Conservation (phyloP, 768 basidiomycete genomes). For the Daedalea quercina region DNA sequence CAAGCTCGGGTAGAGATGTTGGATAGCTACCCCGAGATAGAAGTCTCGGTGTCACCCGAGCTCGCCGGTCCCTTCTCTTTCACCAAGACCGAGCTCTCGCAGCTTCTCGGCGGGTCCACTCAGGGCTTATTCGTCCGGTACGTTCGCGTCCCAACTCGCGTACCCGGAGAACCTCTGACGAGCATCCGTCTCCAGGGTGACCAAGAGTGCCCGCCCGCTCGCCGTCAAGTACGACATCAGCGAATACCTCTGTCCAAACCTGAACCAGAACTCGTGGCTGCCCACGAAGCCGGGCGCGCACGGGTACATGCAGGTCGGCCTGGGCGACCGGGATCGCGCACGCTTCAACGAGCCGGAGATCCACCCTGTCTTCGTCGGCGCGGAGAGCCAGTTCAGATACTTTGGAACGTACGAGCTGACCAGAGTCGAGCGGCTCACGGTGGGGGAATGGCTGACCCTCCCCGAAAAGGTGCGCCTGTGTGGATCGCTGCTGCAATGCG, state of each 20-base stretch:
- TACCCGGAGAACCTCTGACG: neutral
- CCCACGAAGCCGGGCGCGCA: slow-evolving; percentile 41
- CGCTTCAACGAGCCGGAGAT: slow-evolving; percentile 34
- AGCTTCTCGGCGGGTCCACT: slow-evolving; percentile 31
- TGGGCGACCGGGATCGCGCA: slow-evolving; percentile 35
- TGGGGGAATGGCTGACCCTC: slow-evolving; percentile 42
- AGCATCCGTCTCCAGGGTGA: slow-evolving; percentile 4
- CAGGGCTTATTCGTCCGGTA: slow-evolving; percentile 22
- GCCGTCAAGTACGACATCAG: slow-evolving; percentile 27
- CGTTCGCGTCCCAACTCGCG: neutral
- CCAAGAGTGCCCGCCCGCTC: slow-evolving; percentile 16
- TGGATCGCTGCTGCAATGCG: neutral
- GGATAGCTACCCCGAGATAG: slow-evolving; percentile 18
- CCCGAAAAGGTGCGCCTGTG: slow-evolving; percentile 28
- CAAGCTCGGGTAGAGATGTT: slow-evolving; percentile 19
- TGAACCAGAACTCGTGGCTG: slow-evolving; percentile 50
- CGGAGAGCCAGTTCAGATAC: slow-evolving; percentile 35
- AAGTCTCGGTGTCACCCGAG: slow-evolving; percentile 16
- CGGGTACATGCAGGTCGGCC: slow-evolving; percentile 51
- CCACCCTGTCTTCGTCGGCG: slow-evolving; percentile 40
- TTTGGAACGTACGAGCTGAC: slow-evolving; percentile 39
- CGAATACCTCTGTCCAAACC: slow-evolving; percentile 42
- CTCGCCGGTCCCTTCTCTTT: slow-evolving; percentile 26
- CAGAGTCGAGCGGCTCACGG: slow-evolving; percentile 31
- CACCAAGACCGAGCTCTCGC: slow-evolving; percentile 31